These are phyloP conservation scores for Trichophyton verrucosum DNA, from an alignment of 2,329 filamentous ascomycete species.

Conservation along the genomic window DNA sequence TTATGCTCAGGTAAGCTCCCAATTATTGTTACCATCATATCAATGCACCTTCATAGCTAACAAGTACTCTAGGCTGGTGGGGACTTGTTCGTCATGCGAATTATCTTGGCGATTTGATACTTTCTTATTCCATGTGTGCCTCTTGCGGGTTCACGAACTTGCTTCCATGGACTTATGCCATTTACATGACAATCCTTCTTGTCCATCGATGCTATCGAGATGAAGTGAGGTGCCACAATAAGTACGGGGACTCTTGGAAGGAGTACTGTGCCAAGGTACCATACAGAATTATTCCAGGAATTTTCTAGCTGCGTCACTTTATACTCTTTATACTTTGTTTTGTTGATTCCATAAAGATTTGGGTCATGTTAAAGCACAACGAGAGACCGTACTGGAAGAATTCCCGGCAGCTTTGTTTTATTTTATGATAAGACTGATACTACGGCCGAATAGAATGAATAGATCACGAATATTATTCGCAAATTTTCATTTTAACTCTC, in stretches of 20 bases:
- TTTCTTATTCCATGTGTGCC: conserved; percentile 34
- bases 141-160: conserved; percentile 27
- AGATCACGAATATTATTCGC: neutral
- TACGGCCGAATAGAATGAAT: neutral
- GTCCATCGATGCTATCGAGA: conserved; percentile 37
- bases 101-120: conserved; percentile 31
- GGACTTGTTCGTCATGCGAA: conserved; percentile 32
- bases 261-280: conserved; percentile 33
- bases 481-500: neutral
- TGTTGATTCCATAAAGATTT: neutral
- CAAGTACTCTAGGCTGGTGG: conserved; percentile 26
- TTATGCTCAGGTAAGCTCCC: conserved; percentile 22
- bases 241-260: conserved; percentile 37
- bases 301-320: conserved; percentile 12
- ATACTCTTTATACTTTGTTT: neutral
- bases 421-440: neutral
- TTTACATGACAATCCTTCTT: conserved; percentile 35
- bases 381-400: neutral
- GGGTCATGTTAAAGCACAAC: neutral
- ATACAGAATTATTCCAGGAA: conserved; percentile 34
- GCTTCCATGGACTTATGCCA: conserved; percentile 36
- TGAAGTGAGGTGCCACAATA: conserved; percentile 33
- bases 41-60: neutral
- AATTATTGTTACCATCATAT: neutral
- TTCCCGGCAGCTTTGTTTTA: neutral